These are phyloP conservation scores for Xylariaceae sp. DNA, from an alignment of 2,329 filamentous ascomycete genomes.

Conservation along the genomic window DNA sequence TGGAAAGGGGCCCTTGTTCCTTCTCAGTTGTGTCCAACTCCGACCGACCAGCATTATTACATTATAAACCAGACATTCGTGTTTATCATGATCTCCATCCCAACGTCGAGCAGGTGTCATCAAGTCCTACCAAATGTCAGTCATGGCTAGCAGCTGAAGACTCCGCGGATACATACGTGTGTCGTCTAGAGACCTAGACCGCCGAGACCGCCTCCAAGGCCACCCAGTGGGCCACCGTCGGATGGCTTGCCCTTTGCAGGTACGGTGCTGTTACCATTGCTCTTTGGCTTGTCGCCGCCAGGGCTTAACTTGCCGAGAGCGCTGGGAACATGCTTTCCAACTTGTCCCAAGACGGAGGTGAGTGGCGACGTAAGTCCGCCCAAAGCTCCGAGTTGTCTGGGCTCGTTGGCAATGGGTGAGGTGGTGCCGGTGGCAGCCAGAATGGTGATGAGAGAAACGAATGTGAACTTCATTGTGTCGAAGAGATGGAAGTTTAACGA, in stretches of 20 bases:
- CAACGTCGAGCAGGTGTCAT: not conserved
- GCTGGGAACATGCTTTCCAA: slow-evolving; percentile 12
- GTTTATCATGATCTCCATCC: too few species aligned
- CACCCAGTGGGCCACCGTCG: not conserved
- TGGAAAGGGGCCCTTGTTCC: not conserved
- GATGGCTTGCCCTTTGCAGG: not conserved
- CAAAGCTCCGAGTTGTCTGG: slow-evolving; percentile 11
- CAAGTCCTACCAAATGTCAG: not conserved
- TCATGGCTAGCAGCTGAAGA: not conserved
- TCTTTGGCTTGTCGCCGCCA: not conserved
- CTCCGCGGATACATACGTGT: not conserved
- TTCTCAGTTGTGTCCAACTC: too few species aligned
- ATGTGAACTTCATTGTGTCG: slow-evolving; percentile 9
- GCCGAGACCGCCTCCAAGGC: slow-evolving; percentile 3
- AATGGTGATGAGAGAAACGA: slow-evolving; percentile 14
- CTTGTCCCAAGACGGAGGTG: slow-evolving; percentile 7
- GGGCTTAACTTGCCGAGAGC: not conserved
- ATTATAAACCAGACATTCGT: too few species aligned
- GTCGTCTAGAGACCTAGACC: slow-evolving; percentile 10
- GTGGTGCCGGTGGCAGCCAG: slow-evolving; percentile 14
- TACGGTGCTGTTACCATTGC: slow-evolving; percentile 7
- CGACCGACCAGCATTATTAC: too few species aligned
- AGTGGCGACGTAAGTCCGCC: slow-evolving; percentile 10
- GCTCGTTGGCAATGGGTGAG: slow-evolving; percentile 1
- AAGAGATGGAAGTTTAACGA: not conserved